phyloP scores from a whole-genome alignment of 2,329 filamentous ascomycete species.

The Exophiala viscosa region DNA sequence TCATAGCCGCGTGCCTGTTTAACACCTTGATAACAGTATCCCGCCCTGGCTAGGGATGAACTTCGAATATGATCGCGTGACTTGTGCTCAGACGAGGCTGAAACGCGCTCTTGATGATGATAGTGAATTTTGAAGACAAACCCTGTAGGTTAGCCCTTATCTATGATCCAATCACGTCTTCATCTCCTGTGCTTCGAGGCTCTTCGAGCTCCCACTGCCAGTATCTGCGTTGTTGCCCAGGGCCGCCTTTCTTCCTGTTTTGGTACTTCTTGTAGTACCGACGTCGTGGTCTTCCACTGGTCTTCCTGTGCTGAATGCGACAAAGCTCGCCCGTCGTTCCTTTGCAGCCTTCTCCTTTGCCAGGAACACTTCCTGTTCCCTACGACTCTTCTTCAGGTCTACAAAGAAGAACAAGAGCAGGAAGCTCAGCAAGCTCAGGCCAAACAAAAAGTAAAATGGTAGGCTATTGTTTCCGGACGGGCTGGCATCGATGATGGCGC shows the following conservation, averaged over 20 bases:
- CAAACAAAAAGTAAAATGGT: constrained; percentile 66
- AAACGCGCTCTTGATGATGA: too few relatives aligned
- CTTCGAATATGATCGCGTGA: too few relatives aligned
- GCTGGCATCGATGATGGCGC: constrained; percentile 63
- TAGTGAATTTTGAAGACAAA: not conserved
- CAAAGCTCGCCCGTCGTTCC: constrained; percentile 24
- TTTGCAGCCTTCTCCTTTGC: constrained; percentile 32
- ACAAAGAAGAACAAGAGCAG: constrained; percentile 53
- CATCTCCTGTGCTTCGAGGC: constrained; percentile 1
- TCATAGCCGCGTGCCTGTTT: too few relatives aligned
- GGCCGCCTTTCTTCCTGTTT: not conserved
- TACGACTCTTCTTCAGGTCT: constrained; percentile 58
- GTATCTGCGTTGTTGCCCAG: not conserved
- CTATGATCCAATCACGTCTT: not conserved
- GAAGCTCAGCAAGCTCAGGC: constrained; percentile 55
- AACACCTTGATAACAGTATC: too few relatives aligned
- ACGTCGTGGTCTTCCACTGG: not conserved
- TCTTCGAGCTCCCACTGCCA: not conserved
- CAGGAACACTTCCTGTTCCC: constrained; percentile 58
- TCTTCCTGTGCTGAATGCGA: constrained; percentile 3
- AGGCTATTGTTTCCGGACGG: constrained; percentile 54
- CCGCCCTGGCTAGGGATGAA: too few relatives aligned
- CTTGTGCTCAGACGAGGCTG: too few relatives aligned
- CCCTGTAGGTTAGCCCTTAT: too few relatives aligned
- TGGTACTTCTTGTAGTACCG: not conserved